Evolutionary conservation across 2,329 filamentous ascomycete species (phyloP), one percentile per base, ranked within the genome.

Genomic region (Alternaria metachromatica): DNA sequence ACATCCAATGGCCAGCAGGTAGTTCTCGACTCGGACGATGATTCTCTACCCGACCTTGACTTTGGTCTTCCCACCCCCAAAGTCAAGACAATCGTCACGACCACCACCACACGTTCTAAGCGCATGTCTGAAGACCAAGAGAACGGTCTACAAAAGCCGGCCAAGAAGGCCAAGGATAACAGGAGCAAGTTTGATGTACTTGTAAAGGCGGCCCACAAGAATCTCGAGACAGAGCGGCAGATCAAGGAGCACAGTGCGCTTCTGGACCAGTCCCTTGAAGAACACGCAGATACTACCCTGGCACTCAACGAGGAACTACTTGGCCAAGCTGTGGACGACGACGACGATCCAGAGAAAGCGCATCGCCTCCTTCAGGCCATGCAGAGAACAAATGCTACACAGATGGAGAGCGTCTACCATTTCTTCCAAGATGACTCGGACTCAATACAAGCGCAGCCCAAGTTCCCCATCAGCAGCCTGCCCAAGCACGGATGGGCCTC

Each of bases 331-430:
- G 65, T 78, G 6, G 51, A 93, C 89, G 72, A 95, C 88, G 71
- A 97, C 87, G 26, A 97, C 87, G 28, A 93, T 90, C 66, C 97
- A 84, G 84, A 96, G 9, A 81, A 78, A 28, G 76, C 83, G 6
- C 79, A 82, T 61, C 86, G 86, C 66, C 78, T 90, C 28, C 80
- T 85, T 63, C 80, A 84, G 64, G 89, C 88, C 41, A 84, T 91
- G 68, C 81, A 84, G 64, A 83, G 88, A 69, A 91, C 88, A 2
- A 88, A 90, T 72, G 87, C 87, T 26, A 81, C 87, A 44, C 80
- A 86, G 20, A 75, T 80, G 15, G 82, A 86, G n/a, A 82, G 83
- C 55, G 77, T 78, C 5, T 91, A 87, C 81, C 82, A 85, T 55
- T 90, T 90, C 73, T 91, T 81, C 58, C 54, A 70, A 7, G 54